Evolutionary conservation across 2,329 filamentous ascomycete species (phyloP), one percentile per base, ranked within the genome.

Genomic region (Ambrosiella cleistominuta): DNA sequence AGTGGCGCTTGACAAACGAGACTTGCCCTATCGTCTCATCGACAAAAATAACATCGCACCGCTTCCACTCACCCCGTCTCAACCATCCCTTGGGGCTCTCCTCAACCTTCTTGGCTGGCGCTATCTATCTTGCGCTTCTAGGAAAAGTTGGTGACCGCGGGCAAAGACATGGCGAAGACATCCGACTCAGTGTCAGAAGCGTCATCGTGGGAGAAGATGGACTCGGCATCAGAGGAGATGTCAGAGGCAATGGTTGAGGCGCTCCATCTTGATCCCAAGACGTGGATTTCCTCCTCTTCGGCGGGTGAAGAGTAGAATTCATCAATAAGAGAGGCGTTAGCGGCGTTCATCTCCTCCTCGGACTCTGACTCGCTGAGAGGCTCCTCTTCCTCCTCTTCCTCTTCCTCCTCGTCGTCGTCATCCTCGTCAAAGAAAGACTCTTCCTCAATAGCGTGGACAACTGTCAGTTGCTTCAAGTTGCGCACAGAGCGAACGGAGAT

Each of bases 31-130:
- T 60, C 4, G 60, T 56, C 12, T 37, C n/a, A 54, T 62, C 57
- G 54, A 62, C 56, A 49, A 65, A 65, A 57, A 65, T 62, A 38
- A 64, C 64, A 42, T 63, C 64, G 12, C 63, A 60, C 50, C 64
- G 59, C 62, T 65, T 65, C 64, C 64, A 65, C 12, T 63, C 64
- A n/a, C 63, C 62, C 13, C 64, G 63, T 60, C 64, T 63, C 49
- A 65, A 58, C 7, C 62, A 62, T 52, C 63, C 61, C 49, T 65
- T 63, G 49, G 64, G 62, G 8, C 9, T 44, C 13, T 38, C 27
- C 54, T 58, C 13, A 60, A 61, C 58, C 57, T 62, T 59, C 60
- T 63, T 45, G 51, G 60, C 45, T 36, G 55, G 57, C 1, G 49
- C 47, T n/a, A 60, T 58, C 47, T n/a, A 60, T 58, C 56, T 44